phyloP scores from a whole-genome alignment of 2,329 filamentous ascomycete species.

The Pyricularia pennisetigena region DNA sequence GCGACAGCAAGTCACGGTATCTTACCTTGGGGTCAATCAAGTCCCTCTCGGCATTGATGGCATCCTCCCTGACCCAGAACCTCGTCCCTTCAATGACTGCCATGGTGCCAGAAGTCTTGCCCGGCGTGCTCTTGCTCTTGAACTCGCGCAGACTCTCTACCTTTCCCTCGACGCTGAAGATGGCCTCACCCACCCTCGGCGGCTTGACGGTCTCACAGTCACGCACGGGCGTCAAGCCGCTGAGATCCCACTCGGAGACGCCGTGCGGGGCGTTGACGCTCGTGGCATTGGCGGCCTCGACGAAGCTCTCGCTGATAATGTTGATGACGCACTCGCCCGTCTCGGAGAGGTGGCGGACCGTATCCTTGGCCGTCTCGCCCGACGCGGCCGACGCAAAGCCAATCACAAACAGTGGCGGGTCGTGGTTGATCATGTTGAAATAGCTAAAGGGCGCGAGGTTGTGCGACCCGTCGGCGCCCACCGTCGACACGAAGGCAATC shows the following conservation, averaged over 20 bases:
- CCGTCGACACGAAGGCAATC: conserved; percentile 54
- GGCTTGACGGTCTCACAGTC: conserved; percentile 52
- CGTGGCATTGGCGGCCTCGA: conserved; percentile 82
- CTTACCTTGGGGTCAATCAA: conserved; percentile 61
- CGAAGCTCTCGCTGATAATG: conserved; percentile 73
- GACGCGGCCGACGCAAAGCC: conserved; percentile 33
- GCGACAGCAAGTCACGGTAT: conserved; percentile 7
- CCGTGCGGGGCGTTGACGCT: conserved; percentile 71
- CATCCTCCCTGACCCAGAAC: conserved; percentile 88
- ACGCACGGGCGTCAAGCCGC: conserved; percentile 59
- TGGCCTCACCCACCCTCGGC: conserved; percentile 67
- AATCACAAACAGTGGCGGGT: conserved; percentile 73
- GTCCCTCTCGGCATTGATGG: conserved; percentile 67
- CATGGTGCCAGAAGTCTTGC: conserved; percentile 65
- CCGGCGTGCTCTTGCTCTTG: conserved; percentile 59
- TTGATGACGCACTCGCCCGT: conserved; percentile 74
- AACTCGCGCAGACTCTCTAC: conserved; percentile 69
- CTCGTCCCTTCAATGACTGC: conserved; percentile 72
- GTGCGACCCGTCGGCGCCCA: conserved; percentile 47
- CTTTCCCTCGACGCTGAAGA: conserved; percentile 76
- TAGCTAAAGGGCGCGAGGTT: conserved; percentile 88
- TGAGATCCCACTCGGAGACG: conserved; percentile 68
- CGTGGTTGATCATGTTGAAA: conserved; percentile 73
- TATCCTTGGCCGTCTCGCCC: conserved; percentile 58
- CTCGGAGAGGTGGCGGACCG: conserved; percentile 62